These are phyloP conservation scores for Fimicolochytrium jonesii DNA, from an alignment of 192 early-diverging fungal species.

Conservation along the genomic window DNA sequence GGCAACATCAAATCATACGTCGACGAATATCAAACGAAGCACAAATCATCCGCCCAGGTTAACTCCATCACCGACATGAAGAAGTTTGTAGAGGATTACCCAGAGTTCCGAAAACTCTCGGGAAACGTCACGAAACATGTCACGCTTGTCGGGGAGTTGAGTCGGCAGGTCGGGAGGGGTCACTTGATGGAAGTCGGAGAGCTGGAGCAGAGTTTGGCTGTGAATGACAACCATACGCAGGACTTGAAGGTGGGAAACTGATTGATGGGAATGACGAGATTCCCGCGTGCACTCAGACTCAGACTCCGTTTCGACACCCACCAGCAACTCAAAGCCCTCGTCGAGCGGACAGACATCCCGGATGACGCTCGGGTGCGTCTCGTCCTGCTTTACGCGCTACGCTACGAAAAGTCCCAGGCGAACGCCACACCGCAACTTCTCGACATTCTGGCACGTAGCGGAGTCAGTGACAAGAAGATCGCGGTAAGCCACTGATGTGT, in stretches of 20 bases:
- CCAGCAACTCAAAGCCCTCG: conserved; percentile 28
- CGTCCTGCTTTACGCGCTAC: conserved; percentile 81
- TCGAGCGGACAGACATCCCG: conserved; percentile 61
- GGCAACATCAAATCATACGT: conserved; percentile 91
- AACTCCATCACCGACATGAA: conserved; percentile 98
- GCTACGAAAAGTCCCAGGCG: conserved; percentile 79
- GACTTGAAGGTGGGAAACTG: conserved; percentile 71
- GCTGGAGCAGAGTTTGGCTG: conserved; percentile 91
- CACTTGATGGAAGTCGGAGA: conserved; percentile 83
- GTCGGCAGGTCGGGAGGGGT: conserved; percentile 68
- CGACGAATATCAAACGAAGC: conserved; percentile 89
- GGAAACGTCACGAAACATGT: conserved; percentile 99
- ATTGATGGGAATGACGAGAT: neutral
- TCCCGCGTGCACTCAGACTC: neutral
- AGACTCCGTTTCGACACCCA: neutral
- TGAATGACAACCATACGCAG: conserved; percentile 74
- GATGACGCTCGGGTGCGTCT: conserved; percentile 75
- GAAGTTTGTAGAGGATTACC: conserved; percentile 97
- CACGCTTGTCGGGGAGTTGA: conserved; percentile 93
- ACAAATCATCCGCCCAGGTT: conserved; percentile 84
- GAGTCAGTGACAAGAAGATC: conserved; percentile 70
- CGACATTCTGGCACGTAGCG: conserved; percentile 65
- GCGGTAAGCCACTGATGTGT: conserved; percentile 49
- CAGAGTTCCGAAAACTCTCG: conserved; percentile 92
- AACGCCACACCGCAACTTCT: conserved; percentile 71